Conservation (phyloP, 2,329 filamentous ascomycete species). For the Fusarium sp. region DNA sequence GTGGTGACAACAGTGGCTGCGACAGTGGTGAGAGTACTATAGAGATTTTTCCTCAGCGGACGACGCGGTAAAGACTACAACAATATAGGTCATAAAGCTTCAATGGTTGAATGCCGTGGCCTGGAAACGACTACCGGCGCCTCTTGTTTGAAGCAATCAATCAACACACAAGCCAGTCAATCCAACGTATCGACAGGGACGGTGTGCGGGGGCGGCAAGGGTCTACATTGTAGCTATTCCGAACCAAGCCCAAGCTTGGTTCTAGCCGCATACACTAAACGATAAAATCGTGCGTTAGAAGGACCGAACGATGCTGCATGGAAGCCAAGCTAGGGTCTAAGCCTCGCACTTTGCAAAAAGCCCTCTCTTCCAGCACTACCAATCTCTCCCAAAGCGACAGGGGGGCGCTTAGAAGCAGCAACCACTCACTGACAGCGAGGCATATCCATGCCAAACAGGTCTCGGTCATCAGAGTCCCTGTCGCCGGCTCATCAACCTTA, state of each 20-base stretch:
- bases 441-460: slow-evolving; percentile 31
- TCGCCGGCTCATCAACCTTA: slow-evolving; percentile 33
- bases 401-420: slow-evolving; percentile 18
- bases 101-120: slow-evolving; percentile 26
- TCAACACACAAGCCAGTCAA: slow-evolving; percentile 17
- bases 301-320: slow-evolving; percentile 44
- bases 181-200: slow-evolving; percentile 32
- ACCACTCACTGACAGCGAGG: slow-evolving; percentile 27
- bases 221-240: slow-evolving; percentile 29
- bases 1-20: slow-evolving; percentile 21
- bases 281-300: slow-evolving; percentile 44
- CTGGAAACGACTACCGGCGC: slow-evolving; percentile 30
- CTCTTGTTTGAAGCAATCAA: slow-evolving; percentile 16
- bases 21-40: neutral
- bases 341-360: slow-evolving; percentile 44
- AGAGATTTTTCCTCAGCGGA: neutral
- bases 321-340: slow-evolving; percentile 42
- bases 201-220: slow-evolving; percentile 37
- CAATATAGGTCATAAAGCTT: neutral
- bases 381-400: slow-evolving; percentile 22
- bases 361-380: slow-evolving; percentile 27
- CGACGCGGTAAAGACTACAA: neutral
- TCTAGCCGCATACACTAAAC: slow-evolving; percentile 36
- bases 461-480: slow-evolving; percentile 22
- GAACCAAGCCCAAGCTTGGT: slow-evolving; percentile 29